Evolutionary conservation across 2,329 filamentous ascomycete species (phyloP), one percentile per base, ranked within the genome.

Genomic region (Pseudonectria foliicola): DNA sequence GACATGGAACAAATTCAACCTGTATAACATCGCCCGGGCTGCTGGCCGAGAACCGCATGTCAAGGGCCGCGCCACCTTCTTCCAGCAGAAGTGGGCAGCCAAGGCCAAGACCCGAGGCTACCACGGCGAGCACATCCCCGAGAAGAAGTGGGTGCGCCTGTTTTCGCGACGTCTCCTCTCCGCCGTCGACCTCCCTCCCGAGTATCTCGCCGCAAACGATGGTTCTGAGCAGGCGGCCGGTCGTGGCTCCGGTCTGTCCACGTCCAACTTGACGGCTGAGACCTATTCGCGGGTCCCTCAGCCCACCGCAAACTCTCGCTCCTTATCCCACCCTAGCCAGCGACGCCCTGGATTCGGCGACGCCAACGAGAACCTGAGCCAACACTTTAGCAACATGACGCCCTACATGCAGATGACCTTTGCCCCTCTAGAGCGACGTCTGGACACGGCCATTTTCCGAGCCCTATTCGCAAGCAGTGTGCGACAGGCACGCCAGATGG

Each of bases 391-490:
- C 26, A 43, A 63, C 25, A 70, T 70, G 55, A 93, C 84, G 23
- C 92, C 92, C 7, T 96, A 94, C 57, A 93, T 94, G 82, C 81
- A 90, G 57, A 96, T 96, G 90, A 82, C 84, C 3, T 98, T 85
- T 66, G 86, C 86, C 39, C 92, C 92, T 6, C 69, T 93, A 55
- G 92, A 98, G 66, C 74, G 92, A 59, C 77, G 92, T 52, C 65
- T 98, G 42, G 92, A 98, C 57, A 88, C 88, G n/a, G 89, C 92
- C 49, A 80, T 98, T 43, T 96, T 93, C 70, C 75, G 92, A 33
- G 83, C 92, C 25, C 64, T 98, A 61, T 98, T 98, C 62, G 89
- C 92, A 27, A 95, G 87, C 62, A 95, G 88, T 62, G 77, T 85
- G 25, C 75, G 89, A 48, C 92, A 98, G 63, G 93, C 93, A 11